Percentiles rank a stretch among this genome's conserved stretches.
phyloP scores from a whole-genome alignment of 2,329 filamentous ascomycete species.

The Periconia sp. region DNA sequence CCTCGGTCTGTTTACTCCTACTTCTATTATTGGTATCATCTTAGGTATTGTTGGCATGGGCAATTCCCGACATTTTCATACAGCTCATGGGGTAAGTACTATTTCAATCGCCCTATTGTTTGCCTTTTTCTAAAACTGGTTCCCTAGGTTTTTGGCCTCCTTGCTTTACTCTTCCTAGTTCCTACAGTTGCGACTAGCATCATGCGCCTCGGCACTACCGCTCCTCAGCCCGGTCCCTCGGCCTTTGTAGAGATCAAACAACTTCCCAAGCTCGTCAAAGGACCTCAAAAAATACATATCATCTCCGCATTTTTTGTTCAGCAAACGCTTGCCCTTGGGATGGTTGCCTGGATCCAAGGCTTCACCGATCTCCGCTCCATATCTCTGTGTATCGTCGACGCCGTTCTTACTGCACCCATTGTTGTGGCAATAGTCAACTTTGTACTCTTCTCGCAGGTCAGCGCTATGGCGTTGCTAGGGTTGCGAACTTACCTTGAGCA shows the following conservation, averaged over 20 bases:
- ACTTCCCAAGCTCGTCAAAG: conserved; percentile 26
- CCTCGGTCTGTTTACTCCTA: conserved; percentile 22
- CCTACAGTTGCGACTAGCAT: conserved; percentile 23
- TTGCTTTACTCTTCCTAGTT: conserved; percentile 24
- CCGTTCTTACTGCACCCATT: conserved; percentile 23
- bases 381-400: conserved; percentile 34
- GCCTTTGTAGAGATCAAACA: conserved; percentile 26
- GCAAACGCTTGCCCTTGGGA: conserved; percentile 22
- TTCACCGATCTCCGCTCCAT: conserved; percentile 29
- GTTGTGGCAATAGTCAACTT: conserved; percentile 21
- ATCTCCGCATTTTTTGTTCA: conserved; percentile 27
- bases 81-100: conserved; percentile 28
- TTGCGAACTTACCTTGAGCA: conserved; percentile 33
- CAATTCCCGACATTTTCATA: conserved; percentile 28
- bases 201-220: conserved; percentile 26
- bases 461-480: conserved; percentile 23
- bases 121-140: not conserved
- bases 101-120: not conserved
- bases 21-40: conserved; percentile 23
- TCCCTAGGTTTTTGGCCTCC: conserved; percentile 30
- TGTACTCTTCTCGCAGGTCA: conserved; percentile 29
- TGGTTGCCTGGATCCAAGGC: conserved; percentile 27
- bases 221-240: conserved; percentile 24
- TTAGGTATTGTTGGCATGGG: conserved; percentile 35
- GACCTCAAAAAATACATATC: conserved; percentile 29